A percentile compares a stretch with the other conserved stretches of the same genome.
These are phyloP conservation scores for Fraxinus dipetala DNA, from an alignment of 305 asterid genomes.

Conservation along the genomic window DNA sequence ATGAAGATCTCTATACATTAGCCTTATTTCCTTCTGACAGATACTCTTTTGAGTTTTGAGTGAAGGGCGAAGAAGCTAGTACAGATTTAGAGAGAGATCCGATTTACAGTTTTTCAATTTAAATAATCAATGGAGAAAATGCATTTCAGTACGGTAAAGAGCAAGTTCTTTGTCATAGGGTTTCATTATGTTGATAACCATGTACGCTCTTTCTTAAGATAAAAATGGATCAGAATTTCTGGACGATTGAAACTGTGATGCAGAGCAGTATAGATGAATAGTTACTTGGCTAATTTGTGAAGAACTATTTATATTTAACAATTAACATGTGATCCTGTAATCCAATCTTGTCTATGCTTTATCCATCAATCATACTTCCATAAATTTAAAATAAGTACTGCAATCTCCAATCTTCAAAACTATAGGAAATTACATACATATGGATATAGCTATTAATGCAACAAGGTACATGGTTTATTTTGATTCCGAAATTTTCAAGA, in stretches of 20 bases:
- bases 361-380: not conserved
- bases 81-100: not conserved
- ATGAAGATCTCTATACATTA: not conserved
- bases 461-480: not conserved
- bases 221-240: not conserved
- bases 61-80: not conserved
- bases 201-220: not conserved
- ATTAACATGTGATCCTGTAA: not conserved
- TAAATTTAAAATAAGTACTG: not conserved
- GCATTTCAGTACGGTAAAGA: not conserved
- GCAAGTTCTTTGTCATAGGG: not conserved
- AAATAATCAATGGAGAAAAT: not conserved
- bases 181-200: not conserved
- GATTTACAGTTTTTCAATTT: not conserved
- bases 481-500: not conserved
- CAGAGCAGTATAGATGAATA: not conserved
- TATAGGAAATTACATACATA: not conserved
- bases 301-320: not conserved
- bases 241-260: not conserved
- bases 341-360: not conserved
- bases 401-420: not conserved
- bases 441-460: not conserved
- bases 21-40: not conserved
- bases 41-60: not conserved
- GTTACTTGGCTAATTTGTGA: not conserved